phyloP scores from a whole-genome alignment of 768 basidiomycete species.

The Boletellus ananiceps region DNA sequence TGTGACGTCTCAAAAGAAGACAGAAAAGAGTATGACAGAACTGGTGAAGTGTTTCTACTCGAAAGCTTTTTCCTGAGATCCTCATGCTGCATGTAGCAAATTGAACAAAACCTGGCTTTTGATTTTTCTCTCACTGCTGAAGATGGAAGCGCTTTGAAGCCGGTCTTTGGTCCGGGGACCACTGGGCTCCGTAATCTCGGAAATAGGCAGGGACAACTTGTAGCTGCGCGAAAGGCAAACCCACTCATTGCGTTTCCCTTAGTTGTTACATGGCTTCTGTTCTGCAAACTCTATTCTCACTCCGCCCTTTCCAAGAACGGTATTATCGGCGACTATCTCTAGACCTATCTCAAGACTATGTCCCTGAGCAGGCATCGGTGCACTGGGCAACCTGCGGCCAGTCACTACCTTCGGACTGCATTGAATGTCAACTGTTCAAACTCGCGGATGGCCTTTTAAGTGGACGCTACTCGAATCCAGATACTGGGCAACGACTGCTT shows the following conservation, averaged over 20 bases:
- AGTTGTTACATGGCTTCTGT: conserved; percentile 97
- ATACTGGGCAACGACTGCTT: conserved; percentile 29
- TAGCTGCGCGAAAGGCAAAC: not conserved
- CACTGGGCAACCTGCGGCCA: conserved; percentile 66
- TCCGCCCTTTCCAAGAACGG: conserved; percentile 69
- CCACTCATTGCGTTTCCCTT: conserved; percentile 1
- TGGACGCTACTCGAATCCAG: conserved; percentile 80
- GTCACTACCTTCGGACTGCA: conserved; percentile 70
- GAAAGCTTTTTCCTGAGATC: not conserved
- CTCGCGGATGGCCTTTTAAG: conserved; percentile 89
- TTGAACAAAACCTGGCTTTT: conserved; percentile 92
- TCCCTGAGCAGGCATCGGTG: conserved; percentile 31
- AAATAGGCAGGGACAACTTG: conserved; percentile 56
- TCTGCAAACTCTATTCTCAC: conserved; percentile 79
- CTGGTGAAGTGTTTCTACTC: conserved; percentile 47
- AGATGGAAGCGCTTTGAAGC: conserved; percentile 82
- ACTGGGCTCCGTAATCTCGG: conserved; percentile 92
- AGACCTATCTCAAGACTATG: conserved; percentile 5
- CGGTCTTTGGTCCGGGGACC: conserved; percentile 82
- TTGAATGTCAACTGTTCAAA: conserved; percentile 96
- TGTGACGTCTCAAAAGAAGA: conserved; percentile 76
- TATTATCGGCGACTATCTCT: conserved; percentile 44
- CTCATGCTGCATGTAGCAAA: conserved; percentile 54
- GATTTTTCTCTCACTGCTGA: conserved; percentile 90
- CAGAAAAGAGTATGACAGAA: conserved; percentile 96